Conservation (phyloP, 768 basidiomycete genomes). For the Leucosporidium yakuticum region DNA sequence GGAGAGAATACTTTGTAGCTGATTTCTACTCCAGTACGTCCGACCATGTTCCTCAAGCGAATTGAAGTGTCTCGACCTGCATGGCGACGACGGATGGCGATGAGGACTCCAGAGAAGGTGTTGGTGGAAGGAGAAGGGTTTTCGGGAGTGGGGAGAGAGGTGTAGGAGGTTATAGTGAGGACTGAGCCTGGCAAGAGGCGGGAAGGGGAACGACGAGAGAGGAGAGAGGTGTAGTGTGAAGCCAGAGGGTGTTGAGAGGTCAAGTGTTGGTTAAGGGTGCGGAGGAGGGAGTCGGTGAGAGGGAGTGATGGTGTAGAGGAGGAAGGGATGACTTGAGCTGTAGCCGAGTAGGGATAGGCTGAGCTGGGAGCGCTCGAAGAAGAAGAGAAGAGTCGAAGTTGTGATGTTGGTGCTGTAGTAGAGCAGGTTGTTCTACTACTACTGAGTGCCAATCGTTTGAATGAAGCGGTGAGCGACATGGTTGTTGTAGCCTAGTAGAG, state of each 20-base stretch:
- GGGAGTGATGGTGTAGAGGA: not conserved
- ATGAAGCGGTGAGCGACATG: too few species aligned
- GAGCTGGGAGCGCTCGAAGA: not conserved
- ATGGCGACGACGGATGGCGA: conserved; percentile 61
- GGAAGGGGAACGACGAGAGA: conserved; percentile 62
- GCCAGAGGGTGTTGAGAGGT: conserved; percentile 19
- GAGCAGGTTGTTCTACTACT: too few species aligned
- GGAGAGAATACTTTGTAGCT: conserved; percentile 81
- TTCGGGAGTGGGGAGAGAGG: conserved; percentile 58
- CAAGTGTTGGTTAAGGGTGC: conserved; percentile 30
- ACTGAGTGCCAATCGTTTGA: too few species aligned
- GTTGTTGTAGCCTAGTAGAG: too few species aligned
- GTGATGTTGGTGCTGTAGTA: too few species aligned
- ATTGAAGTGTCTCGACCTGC: conserved; percentile 84
- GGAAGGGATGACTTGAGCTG: conserved; percentile 3
- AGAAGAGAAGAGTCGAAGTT: not conserved
- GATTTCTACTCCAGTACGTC: conserved; percentile 88
- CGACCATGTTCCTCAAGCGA: conserved; percentile 78
- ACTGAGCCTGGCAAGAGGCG: conserved; percentile 79
- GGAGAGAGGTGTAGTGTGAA: conserved; percentile 49
- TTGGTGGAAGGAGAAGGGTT: conserved; percentile 35
- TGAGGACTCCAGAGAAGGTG: conserved; percentile 77
- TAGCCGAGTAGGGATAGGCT: conserved; percentile 24
- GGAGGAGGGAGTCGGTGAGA: conserved; percentile 20
- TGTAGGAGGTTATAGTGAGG: conserved; percentile 66